Percentiles rank a stretch among this genome's conserved stretches.
Evolutionary conservation across 2,329 filamentous ascomycete genomes (phyloP).

Genomic region (Trichophyton mentagrophytes): DNA sequence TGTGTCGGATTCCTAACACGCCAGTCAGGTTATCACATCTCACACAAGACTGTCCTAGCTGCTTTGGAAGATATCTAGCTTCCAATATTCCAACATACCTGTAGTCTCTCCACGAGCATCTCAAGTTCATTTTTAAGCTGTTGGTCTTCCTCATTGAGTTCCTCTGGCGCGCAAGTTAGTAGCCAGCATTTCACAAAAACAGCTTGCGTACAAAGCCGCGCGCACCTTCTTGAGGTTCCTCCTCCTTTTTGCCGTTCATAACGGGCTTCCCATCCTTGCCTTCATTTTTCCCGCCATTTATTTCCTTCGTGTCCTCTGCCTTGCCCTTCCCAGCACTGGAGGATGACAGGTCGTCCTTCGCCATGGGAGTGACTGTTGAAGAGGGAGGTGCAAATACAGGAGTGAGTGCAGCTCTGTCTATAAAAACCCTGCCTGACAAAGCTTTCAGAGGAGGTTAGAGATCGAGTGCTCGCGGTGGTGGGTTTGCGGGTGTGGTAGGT

Average conservation of each 20-base stretch:
- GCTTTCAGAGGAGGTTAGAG: neutral
- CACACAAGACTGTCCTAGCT: neutral
- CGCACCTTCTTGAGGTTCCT: slow-evolving; percentile 50
- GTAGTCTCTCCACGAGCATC: slow-evolving; percentile 91
- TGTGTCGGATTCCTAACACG: slow-evolving; percentile 63
- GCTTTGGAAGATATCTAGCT: neutral
- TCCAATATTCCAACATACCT: slow-evolving; percentile 39
- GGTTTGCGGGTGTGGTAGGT: neutral
- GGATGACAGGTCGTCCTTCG: slow-evolving; percentile 77
- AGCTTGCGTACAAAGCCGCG: slow-evolving; percentile 25
- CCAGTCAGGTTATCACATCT: neutral
- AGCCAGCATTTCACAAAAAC: slow-evolving; percentile 5
- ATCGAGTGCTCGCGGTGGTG: neutral
- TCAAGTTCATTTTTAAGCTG: slow-evolving; percentile 96
- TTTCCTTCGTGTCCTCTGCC: slow-evolving; percentile 55
- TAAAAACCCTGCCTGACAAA: neutral
- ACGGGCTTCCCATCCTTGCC: slow-evolving; percentile 57
- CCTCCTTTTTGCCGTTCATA: slow-evolving; percentile 65
- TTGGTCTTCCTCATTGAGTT: slow-evolving; percentile 95
- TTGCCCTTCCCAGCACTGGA: slow-evolving; percentile 96
- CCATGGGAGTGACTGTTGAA: slow-evolving; percentile 45
- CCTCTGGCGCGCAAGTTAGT: slow-evolving; percentile 44
- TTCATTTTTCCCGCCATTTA: slow-evolving; percentile 40
- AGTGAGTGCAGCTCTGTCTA: neutral
- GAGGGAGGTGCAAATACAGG: neutral